Percentiles rank a stretch among this genome's conserved stretches.
phyloP scores from a whole-genome alignment of 2,329 filamentous ascomycete species.

The Colletotrichum falcatum region DNA sequence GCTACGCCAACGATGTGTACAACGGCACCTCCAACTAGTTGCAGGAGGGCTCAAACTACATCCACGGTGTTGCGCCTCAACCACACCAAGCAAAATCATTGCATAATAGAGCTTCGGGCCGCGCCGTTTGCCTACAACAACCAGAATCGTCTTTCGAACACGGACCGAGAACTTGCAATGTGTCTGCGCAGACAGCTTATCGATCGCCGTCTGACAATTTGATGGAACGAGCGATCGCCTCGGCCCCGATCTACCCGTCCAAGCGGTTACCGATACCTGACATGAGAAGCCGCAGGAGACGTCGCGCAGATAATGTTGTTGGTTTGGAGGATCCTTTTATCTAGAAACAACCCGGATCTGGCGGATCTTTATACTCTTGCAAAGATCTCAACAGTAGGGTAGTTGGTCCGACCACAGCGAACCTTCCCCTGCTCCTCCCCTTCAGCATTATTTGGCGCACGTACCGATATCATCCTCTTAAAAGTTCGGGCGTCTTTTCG shows the following conservation, averaged over 20 bases:
- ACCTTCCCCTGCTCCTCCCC: constrained; percentile 10
- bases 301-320: constrained; percentile 16
- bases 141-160: constrained; percentile 9
- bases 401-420: constrained; percentile 1
- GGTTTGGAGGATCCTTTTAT: constrained; percentile 38
- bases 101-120: constrained; percentile 21
- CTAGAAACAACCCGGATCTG: constrained; percentile 9
- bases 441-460: constrained; percentile 38
- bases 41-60: constrained; percentile 29
- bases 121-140: constrained; percentile 20
- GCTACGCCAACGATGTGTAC: constrained; percentile 41
- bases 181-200: constrained; percentile 29
- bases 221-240: constrained; percentile 28
- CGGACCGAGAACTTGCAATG: constrained; percentile 22
- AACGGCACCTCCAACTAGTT: constrained; percentile 41
- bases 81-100: constrained; percentile 2
- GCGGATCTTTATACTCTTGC: not conserved
- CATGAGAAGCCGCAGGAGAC: constrained; percentile 9
- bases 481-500: constrained; percentile 3
- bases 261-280: constrained; percentile 9
- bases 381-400: not conserved
- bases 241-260: constrained; percentile 28
- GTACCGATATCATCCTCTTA: constrained; percentile 19
- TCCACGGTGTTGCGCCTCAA: constrained; percentile 9
- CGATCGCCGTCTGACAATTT: constrained; percentile 12